Conservation (phyloP, 176 grass and related monocot genomes). For the Poa annua region DNA sequence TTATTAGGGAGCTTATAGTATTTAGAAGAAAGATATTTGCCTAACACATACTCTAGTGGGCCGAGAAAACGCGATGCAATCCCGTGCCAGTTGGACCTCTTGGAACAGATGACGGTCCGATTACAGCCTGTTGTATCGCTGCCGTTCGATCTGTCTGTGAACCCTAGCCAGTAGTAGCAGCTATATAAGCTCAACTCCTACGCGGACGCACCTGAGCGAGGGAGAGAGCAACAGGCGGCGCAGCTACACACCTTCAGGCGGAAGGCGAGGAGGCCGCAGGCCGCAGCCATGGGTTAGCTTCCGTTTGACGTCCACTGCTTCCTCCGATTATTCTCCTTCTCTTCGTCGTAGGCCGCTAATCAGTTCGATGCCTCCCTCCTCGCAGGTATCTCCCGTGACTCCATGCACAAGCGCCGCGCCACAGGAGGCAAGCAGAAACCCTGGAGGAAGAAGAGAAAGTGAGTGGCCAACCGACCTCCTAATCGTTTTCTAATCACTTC, state of each 20-base stretch:
- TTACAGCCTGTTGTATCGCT: neutral
- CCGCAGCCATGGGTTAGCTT: conserved; percentile 53
- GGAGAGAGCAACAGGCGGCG: conserved; percentile 35
- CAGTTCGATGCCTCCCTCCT: neutral
- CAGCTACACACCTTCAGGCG: neutral
- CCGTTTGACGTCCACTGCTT: too few species aligned
- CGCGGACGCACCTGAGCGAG: neutral
- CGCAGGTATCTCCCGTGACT: conserved; percentile 68
- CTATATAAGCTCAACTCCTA: conserved; percentile 2
- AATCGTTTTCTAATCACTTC: neutral
- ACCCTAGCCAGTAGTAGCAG: conserved; percentile 27
- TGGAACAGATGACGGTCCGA: neutral
- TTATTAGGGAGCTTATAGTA: too few species aligned
- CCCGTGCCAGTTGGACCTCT: too few species aligned
- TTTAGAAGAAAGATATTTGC: too few species aligned
- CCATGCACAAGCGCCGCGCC: conserved; percentile 88
- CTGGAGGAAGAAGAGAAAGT: conserved; percentile 94
- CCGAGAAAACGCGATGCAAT: neutral
- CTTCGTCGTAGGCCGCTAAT: neutral
- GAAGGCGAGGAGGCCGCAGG: neutral
- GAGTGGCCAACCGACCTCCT: neutral
- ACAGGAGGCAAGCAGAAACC: conserved; percentile 88
- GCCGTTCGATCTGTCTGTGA: conserved; percentile 21
- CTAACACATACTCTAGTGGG: neutral
- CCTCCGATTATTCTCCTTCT: neutral